phyloP scores from a whole-genome alignment of 345 rosid species.

The Citrus medica region DNA sequence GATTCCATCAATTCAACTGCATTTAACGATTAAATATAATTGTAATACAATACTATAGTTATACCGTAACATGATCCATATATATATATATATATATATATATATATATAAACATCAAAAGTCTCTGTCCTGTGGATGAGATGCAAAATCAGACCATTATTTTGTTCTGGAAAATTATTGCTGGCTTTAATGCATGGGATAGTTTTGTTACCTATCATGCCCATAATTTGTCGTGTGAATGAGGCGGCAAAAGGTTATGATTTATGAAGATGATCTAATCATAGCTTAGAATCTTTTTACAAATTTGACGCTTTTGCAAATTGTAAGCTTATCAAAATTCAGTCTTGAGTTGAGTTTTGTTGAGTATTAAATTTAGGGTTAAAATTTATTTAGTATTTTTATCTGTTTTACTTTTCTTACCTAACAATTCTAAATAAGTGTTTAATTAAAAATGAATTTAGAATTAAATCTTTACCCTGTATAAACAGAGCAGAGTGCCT shows the following conservation, averaged over 20 bases:
- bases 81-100: neutral
- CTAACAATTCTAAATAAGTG: no score
- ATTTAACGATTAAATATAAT: no score
- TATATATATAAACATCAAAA: neutral
- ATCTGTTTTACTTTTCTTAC: no score
- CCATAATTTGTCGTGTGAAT: neutral
- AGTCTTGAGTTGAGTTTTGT: no score
- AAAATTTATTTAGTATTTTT: no score
- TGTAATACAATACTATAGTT: no score
- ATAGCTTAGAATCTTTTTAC: neutral
- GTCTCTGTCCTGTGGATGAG: slow-evolving; percentile 1
- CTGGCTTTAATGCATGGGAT: neutral
- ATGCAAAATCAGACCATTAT: neutral
- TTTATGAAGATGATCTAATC: neutral
- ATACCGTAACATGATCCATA: no score
- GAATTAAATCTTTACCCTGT: no score
- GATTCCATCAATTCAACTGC: no score
- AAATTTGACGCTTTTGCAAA: neutral
- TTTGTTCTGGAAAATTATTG: neutral
- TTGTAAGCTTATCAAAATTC: neutral
- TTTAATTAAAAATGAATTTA: no score
- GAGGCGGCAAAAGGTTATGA: neutral
- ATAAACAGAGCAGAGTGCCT: neutral
- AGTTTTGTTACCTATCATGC: neutral
- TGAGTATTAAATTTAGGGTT: no score